Conservation (phyloP, 2,329 filamentous ascomycete species). For the Nannizzia gypsea region DNA sequence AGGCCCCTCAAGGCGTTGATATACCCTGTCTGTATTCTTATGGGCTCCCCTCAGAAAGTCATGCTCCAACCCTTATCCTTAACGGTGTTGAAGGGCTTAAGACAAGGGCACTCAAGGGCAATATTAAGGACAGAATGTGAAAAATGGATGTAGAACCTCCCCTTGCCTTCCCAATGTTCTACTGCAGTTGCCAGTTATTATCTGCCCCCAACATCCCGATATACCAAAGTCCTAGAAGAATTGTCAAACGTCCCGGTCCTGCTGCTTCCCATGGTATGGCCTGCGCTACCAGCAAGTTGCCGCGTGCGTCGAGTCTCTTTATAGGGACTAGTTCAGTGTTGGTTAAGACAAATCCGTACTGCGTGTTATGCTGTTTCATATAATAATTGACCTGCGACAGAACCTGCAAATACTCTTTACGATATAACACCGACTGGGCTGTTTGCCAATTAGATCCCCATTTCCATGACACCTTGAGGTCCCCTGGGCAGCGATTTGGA, state of each 20-base stretch:
- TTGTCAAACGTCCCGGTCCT: slow-evolving; percentile 8
- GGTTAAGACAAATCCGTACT: slow-evolving; percentile 11
- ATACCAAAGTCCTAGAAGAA: slow-evolving; percentile 14
- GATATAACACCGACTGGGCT: background rate
- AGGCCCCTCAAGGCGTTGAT: too few species aligned
- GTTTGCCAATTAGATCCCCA: background rate
- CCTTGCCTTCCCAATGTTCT: too few species aligned
- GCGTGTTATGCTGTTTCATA: slow-evolving; percentile 11
- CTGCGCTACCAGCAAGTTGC: slow-evolving; percentile 8
- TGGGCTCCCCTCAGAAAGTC: too few species aligned
- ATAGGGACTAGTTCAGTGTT: slow-evolving; percentile 10
- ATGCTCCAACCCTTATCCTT: too few species aligned
- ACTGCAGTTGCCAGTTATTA: too few species aligned
- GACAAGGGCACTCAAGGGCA: too few species aligned
- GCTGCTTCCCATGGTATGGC: slow-evolving; percentile 7
- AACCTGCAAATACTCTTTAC: background rate
- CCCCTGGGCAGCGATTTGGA: slow-evolving; percentile 9
- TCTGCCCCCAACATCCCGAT: slow-evolving; percentile 8
- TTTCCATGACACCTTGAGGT: slow-evolving; percentile 11
- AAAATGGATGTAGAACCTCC: too few species aligned
- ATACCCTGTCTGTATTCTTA: too few species aligned
- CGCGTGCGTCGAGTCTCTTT: slow-evolving; percentile 5
- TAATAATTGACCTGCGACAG: slow-evolving; percentile 11
- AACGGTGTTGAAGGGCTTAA: too few species aligned
- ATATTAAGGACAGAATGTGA: too few species aligned